phyloP scores from a whole-genome alignment of 2,329 filamentous ascomycete genomes.

The Colletotrichum liaoningense region DNA sequence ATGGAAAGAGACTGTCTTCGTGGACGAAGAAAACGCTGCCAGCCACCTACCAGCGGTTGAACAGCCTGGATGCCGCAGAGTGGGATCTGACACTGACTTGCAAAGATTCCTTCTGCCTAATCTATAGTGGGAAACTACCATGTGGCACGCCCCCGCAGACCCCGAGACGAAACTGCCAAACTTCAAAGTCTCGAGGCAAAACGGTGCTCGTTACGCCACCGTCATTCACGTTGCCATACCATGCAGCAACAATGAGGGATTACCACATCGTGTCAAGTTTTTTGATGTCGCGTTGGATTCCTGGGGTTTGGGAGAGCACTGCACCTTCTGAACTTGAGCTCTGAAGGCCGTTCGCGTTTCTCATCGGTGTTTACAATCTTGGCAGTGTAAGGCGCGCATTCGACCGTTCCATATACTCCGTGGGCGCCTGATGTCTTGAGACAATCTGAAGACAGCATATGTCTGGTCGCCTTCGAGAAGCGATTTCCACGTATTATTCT shows the following conservation, averaged over 20 bases:
- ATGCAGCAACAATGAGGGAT: neutral
- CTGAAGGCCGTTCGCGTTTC: no score
- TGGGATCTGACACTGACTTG: neutral
- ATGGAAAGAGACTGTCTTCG: neutral
- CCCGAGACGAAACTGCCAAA: neutral
- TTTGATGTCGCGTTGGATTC: neutral
- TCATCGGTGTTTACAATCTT: no score
- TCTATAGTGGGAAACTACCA: neutral
- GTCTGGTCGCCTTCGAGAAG: neutral
- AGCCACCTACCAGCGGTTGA: neutral
- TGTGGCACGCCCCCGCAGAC: neutral
- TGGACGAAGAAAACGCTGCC: neutral
- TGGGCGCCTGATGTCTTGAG: no score
- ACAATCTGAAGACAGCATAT: neutral
- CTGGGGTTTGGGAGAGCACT: neutral
- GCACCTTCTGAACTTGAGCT: no score
- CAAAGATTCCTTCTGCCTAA: slow-evolving; percentile 32
- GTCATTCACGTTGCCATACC: neutral
- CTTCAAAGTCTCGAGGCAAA: neutral
- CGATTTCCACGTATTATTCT: neutral
- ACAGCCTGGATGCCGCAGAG: neutral
- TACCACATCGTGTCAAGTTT: neutral
- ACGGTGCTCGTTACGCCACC: neutral
- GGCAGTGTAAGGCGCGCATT: no score
- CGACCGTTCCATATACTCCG: no score